Evolutionary conservation across 257 asterid species (phyloP).

Genomic region (Hygrophila difformis): DNA sequence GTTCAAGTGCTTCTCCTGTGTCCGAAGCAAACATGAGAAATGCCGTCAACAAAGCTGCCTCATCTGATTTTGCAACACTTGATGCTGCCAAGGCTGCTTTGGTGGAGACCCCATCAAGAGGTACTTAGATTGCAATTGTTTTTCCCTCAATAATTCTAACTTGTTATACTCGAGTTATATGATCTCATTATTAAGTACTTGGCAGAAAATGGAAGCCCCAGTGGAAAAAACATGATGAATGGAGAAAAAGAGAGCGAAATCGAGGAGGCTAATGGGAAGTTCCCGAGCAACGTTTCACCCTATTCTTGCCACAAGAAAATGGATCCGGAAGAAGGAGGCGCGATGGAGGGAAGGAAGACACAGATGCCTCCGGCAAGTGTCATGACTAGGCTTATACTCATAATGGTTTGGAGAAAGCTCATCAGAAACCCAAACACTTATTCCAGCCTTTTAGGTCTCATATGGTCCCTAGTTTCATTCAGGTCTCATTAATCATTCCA

Average conservation of each 20-base stretch:
- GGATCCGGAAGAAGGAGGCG: conserved; percentile 41
- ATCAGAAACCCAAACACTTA: conserved; percentile 94
- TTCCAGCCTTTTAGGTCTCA: conserved; percentile 72
- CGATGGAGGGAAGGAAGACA: conserved; percentile 36
- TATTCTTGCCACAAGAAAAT: conserved; percentile 49
- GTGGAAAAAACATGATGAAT: conserved; percentile 29
- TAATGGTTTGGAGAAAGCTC: conserved; percentile 95
- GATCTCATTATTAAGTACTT: too few species aligned
- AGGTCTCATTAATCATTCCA: conserved; percentile 32
- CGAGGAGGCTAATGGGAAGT: conserved; percentile 41
- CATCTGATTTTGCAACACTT: conserved; percentile 31
- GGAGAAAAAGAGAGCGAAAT: conserved; percentile 58
- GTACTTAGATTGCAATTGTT: conserved; percentile 14
- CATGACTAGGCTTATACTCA: conserved; percentile 82
- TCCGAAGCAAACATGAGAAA: conserved; percentile 62
- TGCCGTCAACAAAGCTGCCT: conserved; percentile 37
- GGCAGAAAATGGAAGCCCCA: conserved; percentile 42
- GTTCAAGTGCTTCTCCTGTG: conserved; percentile 88
- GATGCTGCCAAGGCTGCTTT: conserved; percentile 48
- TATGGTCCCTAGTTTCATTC: conserved; percentile 84
- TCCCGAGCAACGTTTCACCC: conserved; percentile 39
- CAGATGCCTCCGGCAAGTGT: conserved; percentile 97
- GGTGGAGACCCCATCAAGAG: conserved; percentile 47
- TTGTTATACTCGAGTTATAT: too few species aligned
- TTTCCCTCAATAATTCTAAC: background rate